Evolutionary conservation across 2,329 filamentous ascomycete species (phyloP).

Genomic region (Tolypocladium endophyticum): DNA sequence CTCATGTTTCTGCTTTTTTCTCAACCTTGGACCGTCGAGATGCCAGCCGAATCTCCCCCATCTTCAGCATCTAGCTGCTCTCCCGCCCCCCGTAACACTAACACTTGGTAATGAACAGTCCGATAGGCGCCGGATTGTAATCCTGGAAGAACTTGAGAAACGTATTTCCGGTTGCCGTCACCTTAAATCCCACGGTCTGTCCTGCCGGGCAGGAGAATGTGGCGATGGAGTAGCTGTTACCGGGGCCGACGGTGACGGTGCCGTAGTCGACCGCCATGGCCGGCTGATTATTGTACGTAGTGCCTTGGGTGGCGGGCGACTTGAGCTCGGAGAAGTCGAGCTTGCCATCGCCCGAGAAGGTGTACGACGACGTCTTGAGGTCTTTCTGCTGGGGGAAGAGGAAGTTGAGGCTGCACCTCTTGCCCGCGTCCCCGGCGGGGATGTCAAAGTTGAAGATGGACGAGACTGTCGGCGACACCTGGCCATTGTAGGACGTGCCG

Average conservation of each 20-base stretch:
- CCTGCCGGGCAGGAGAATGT: constrained; percentile 45
- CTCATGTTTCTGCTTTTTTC: neutral
- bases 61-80: neutral
- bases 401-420: constrained; percentile 55
- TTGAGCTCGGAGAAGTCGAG: constrained; percentile 42
- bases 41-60: neutral
- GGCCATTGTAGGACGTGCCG: constrained; percentile 46
- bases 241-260: constrained; percentile 33
- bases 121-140: constrained; percentile 39
- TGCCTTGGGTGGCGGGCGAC: constrained; percentile 31
- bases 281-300: constrained; percentile 42
- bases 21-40: neutral
- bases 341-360: constrained; percentile 33
- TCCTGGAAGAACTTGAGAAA: constrained; percentile 54
- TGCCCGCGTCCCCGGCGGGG: constrained; percentile 37
- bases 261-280: constrained; percentile 31
- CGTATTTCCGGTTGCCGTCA: constrained; percentile 37
- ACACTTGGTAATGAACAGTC: constrained; percentile 26
- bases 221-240: constrained; percentile 41
- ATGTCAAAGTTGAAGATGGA: constrained; percentile 64
- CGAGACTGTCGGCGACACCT: constrained; percentile 39
- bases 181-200: constrained; percentile 37
- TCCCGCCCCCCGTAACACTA: constrained; percentile 13
- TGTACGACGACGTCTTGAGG: constrained; percentile 49
- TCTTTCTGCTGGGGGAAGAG: constrained; percentile 46